Percentiles rank a stretch among this genome's conserved stretches.
phyloP scores from a whole-genome alignment of 768 basidiomycete species.

The Boletus rubropictus region DNA sequence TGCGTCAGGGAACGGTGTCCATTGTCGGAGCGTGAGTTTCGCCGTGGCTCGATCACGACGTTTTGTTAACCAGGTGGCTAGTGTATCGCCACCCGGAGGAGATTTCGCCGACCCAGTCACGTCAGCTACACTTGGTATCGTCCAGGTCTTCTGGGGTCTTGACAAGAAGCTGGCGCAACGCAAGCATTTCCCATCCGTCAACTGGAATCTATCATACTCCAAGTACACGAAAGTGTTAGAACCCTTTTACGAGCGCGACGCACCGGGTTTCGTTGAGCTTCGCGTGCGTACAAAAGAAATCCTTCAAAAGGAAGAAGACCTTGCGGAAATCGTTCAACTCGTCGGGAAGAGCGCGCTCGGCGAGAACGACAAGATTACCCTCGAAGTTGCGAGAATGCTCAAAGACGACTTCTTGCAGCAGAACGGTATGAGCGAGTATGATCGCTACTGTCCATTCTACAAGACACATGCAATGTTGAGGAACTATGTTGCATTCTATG shows the following conservation, averaged over 20 bases:
- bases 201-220: constrained; percentile 99
- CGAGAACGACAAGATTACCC: constrained; percentile 95
- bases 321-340: constrained; percentile 98
- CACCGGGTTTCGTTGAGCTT: constrained; percentile 92
- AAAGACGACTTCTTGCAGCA: constrained; percentile 98
- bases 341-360: constrained; percentile 98
- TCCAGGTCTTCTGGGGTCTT: constrained; percentile 99
- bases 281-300: constrained; percentile 94
- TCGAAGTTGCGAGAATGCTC: constrained; percentile 94
- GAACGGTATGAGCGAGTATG: constrained; percentile 98
- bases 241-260: constrained; percentile 82
- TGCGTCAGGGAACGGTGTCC: constrained; percentile 87
- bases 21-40: constrained; percentile 94
- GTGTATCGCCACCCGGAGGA: constrained; percentile 97
- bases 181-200: constrained; percentile 99
- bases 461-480: constrained; percentile 95
- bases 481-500: constrained; percentile 92
- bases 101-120: constrained; percentile 99
- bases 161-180: constrained; percentile 99
- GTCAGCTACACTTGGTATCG: constrained; percentile 94
- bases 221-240: constrained; percentile 96
- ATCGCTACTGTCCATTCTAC: constrained; percentile 97
- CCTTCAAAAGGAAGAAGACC: constrained; percentile 95
- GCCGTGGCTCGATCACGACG: not conserved
- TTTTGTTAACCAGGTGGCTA: constrained; percentile 30